Conservation (phyloP, 2,329 filamentous ascomycete genomes). For the Xylaria polymorpha region DNA sequence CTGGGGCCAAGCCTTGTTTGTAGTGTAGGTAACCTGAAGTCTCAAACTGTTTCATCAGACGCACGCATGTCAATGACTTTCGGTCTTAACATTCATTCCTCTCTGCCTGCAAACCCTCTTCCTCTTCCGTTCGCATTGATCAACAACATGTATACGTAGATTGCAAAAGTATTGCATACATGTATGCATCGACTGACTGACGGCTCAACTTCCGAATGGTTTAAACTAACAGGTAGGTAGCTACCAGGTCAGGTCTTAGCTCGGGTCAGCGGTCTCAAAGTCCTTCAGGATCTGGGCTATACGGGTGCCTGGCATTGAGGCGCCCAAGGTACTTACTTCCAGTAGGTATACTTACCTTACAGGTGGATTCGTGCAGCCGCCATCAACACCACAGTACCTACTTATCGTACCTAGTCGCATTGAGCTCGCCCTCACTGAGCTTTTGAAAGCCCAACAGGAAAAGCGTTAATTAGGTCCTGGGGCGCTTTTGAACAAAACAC, state of each 20-base stretch:
- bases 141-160: not conserved
- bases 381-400: not conserved
- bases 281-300: conserved; percentile 3
- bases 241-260: not conserved
- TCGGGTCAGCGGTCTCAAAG: not conserved
- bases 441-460: not conserved
- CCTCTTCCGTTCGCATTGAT: not conserved
- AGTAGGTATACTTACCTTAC: not conserved
- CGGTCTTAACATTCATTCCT: conserved; percentile 2
- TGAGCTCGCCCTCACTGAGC: not conserved
- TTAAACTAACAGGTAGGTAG: too few relatives aligned
- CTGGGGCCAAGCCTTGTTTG: conserved; percentile 4
- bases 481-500: too few relatives aligned
- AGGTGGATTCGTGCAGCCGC: not conserved
- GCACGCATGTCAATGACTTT: conserved; percentile 15
- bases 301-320: not conserved
- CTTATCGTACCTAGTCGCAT: not conserved
- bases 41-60: conserved; percentile 27
- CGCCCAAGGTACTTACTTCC: not conserved
- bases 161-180: not conserved
- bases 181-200: not conserved
- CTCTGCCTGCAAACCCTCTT: not conserved
- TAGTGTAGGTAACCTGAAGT: not conserved
- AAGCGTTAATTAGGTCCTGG: too few relatives aligned
- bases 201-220: not conserved